Base-by-base conservation (phyloP, 306 rosid genomes). In the Quercus berberidifolia region DNA sequence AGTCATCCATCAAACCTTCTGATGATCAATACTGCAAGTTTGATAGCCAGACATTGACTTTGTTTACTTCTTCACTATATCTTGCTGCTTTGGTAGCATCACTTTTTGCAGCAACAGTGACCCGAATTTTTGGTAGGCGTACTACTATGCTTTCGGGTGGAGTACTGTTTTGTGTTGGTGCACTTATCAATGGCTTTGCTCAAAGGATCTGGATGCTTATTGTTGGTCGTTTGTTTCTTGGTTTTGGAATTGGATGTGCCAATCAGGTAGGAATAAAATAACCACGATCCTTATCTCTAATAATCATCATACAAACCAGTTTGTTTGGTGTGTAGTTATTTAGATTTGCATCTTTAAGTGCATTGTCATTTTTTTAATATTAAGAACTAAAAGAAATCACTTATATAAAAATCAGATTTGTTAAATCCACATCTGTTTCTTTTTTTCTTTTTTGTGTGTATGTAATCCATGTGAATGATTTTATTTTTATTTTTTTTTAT, bases 211-310 rank as follows among this genome's bases (percentile, higher is more conserved):
- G 80, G 87, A 90, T 94, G 97, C 98, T 94, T 26, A 88, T 88
- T 63, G 56, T 76, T 59, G 97, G 97, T 26, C 90, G 94, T 2
- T 7, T 94, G n/a, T 74, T 94, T 46, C 93, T 90, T 57, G 93
- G 97, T 74, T 92, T 92, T n/a, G 97, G 94, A 12, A 90, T 94
- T 49, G 98, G 98, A 20, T 90, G 85, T 49, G 90, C 96, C 75
- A 94, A 92, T 83, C 94, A 89, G 92, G 98, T 91, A 57, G 11
- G 71, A 51, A 21, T 54, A 30, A 51, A 59, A 10, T 76, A 60
- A 25, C 71, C 11, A 69, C 17, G 2, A 18, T 19, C 26, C 33
- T 5, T 15, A 11, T 28, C 11, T 41, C 13, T 9, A 35, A 5
- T 12, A 6, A n/a, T 14, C 20, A 3, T 52, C 46, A 2, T 8